Conservation (phyloP, 139 green algal species). For the Volvox africanus region DNA sequence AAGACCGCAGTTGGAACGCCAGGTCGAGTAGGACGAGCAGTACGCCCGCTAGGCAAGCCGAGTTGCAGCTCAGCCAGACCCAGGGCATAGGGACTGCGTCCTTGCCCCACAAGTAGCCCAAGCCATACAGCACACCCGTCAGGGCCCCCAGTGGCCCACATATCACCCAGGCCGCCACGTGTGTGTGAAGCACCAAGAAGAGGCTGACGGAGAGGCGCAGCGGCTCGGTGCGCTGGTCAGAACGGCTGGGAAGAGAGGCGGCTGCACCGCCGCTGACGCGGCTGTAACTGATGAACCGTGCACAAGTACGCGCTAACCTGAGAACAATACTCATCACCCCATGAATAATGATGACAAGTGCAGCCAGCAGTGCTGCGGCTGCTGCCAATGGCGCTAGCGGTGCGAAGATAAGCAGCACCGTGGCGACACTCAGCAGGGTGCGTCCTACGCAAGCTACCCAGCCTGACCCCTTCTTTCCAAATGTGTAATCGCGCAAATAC, state of each 20-base stretch:
- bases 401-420: background rate
- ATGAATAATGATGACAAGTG: background rate
- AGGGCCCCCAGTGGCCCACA: background rate
- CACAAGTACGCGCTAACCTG: too few relatives aligned
- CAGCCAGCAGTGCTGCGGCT: background rate
- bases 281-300: background rate
- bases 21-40: conserved; percentile 19
- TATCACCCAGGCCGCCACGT: conserved; percentile 22
- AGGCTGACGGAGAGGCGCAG: background rate
- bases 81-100: conserved; percentile 9
- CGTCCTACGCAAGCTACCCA: background rate
- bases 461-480: background rate
- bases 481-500: conserved; percentile 7
- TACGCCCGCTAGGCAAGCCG: background rate
- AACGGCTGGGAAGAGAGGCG: background rate
- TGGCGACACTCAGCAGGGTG: background rate
- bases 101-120: conserved; percentile 12
- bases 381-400: background rate
- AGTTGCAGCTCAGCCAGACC: conserved; percentile 32
- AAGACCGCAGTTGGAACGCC: background rate
- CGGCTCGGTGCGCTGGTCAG: too few relatives aligned
- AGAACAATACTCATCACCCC: too few relatives aligned
- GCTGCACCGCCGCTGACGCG: background rate
- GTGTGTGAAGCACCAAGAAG: conserved; percentile 9
- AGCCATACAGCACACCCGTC: background rate